These are phyloP conservation scores for Populus davidiana DNA, from an alignment of 345 rosid genomes.

Conservation along the genomic window DNA sequence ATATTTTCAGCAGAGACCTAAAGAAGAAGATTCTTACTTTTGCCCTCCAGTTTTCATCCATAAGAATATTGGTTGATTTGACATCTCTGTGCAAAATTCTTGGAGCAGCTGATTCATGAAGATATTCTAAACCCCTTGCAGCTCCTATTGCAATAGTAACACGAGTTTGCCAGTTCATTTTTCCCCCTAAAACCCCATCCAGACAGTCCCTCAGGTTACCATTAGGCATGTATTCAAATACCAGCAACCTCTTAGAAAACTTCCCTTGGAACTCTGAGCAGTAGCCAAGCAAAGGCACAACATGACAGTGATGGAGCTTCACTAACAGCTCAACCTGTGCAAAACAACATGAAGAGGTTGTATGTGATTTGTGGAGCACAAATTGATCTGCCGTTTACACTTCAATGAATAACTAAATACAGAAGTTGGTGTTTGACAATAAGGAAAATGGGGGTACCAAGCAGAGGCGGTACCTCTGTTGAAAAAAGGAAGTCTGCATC, in stretches of 20 bases:
- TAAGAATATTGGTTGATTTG: slow-evolving; percentile 90
- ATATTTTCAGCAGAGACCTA: neutral
- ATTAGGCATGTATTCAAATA: slow-evolving; percentile 76
- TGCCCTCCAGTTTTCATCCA: slow-evolving; percentile 79
- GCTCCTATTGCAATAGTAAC: slow-evolving; percentile 87
- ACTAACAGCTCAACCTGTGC: slow-evolving; percentile 74
- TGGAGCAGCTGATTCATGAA: slow-evolving; percentile 98
- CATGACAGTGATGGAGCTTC: slow-evolving; percentile 89
- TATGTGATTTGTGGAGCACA: neutral
- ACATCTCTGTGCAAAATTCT: slow-evolving; percentile 95
- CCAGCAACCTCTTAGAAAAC: slow-evolving; percentile 74
- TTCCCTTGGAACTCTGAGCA: slow-evolving; percentile 79
- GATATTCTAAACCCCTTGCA: slow-evolving; percentile 96
- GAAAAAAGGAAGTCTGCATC: slow-evolving; percentile 60
- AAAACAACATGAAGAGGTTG: slow-evolving; percentile 19
- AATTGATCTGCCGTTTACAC: neutral
- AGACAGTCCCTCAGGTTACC: slow-evolving; percentile 86
- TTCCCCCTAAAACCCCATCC: slow-evolving; percentile 61
- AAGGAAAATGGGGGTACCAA: slow-evolving; percentile 6
- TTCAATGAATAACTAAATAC: slow-evolving; percentile 5
- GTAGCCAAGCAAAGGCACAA: slow-evolving; percentile 88
- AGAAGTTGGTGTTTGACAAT: neutral
- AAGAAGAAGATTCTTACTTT: slow-evolving; percentile 51
- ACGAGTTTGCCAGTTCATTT: slow-evolving; percentile 76
- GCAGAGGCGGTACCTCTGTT: slow-evolving; percentile 54